These are phyloP conservation scores for Echeveria elegans DNA, from an alignment of 164 flowering plant genomes.

Conservation along the genomic window DNA sequence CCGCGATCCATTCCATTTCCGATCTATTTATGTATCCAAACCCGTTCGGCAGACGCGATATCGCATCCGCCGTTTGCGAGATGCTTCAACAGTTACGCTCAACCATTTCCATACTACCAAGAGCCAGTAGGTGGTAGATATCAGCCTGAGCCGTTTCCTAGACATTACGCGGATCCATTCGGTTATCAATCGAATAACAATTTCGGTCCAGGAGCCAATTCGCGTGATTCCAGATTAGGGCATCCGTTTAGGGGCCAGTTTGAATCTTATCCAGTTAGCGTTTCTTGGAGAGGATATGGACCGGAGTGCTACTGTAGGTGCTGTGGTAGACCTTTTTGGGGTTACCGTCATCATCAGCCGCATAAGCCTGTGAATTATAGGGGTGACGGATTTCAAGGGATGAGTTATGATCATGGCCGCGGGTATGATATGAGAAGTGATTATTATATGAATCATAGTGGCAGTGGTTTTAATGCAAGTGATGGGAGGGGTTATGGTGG, in stretches of 20 bases:
- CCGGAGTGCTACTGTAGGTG: neutral
- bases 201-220: neutral
- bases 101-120: neutral
- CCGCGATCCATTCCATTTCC: neutral
- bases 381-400: neutral
- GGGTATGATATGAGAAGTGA: neutral
- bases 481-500: neutral
- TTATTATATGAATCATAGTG: neutral
- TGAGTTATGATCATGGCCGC: neutral
- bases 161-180: neutral
- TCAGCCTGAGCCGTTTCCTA: neutral
- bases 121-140: neutral
- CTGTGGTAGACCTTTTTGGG: neutral
- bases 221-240: neutral
- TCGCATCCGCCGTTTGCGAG: neutral
- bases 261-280: neutral
- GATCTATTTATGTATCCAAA: neutral
- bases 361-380: neutral
- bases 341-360: too few species aligned
- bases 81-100: neutral
- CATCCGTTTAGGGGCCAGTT: neutral
- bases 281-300: neutral
- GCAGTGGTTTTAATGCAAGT: neutral
- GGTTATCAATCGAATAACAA: neutral
- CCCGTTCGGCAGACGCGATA: neutral